Evolutionary conservation across 768 basidiomycete species (phyloP).

Genomic region (Collybiopsis confluens): DNA sequence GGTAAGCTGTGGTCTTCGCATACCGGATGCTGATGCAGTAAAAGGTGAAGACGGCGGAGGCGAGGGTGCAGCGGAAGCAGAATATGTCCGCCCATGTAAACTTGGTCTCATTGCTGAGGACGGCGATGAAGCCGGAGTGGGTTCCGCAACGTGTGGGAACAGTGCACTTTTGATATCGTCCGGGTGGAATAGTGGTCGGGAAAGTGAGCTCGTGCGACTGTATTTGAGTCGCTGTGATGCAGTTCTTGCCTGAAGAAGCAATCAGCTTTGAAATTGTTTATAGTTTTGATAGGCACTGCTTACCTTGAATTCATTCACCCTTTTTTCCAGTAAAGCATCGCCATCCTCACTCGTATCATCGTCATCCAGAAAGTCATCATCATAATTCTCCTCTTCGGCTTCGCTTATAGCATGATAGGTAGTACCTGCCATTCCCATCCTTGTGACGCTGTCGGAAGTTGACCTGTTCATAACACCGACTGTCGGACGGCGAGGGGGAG

Average conservation of each 20-base stretch:
- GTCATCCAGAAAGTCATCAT: slow-evolving; percentile 22
- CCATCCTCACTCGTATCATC: not conserved
- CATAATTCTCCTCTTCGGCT: slow-evolving; percentile 44
- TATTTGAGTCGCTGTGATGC: not conserved
- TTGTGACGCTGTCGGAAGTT: not conserved
- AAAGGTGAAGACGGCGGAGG: not conserved
- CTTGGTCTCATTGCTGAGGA: not conserved
- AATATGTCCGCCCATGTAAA: not conserved
- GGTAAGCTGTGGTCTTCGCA: not conserved
- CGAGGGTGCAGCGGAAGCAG: not conserved
- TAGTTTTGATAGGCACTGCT: not conserved
- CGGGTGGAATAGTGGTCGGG: slow-evolving; percentile 57
- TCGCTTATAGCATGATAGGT: slow-evolving; percentile 26
- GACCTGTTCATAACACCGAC: slow-evolving; percentile 35
- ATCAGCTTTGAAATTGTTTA: not conserved
- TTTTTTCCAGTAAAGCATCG: not conserved
- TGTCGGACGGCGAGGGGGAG: slow-evolving; percentile 8
- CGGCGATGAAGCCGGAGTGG: not conserved
- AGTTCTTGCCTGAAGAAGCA: not conserved
- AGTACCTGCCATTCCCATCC: not conserved
- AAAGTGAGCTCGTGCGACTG: slow-evolving; percentile 21
- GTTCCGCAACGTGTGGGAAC: not conserved
- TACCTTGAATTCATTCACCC: slow-evolving; percentile 1
- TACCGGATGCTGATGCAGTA: not conserved
- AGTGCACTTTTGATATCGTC: slow-evolving; percentile 57